Conservation (phyloP, 306 rosid genomes). For the Lathyrus sativus region DNA sequence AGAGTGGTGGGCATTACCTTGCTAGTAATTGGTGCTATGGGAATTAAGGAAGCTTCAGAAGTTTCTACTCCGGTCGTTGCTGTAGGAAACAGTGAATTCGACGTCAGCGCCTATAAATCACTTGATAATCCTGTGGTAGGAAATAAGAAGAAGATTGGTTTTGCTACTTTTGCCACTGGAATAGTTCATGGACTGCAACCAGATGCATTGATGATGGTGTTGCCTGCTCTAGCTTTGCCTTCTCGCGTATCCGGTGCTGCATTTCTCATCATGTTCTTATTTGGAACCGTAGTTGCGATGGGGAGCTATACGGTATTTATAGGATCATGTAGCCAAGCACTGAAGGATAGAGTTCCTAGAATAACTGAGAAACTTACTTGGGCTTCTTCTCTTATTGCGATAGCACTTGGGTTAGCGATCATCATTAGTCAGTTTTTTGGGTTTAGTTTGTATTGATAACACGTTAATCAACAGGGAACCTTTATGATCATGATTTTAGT, state of each 20-base stretch:
- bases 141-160: slow-evolving; percentile 77
- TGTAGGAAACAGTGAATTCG: slow-evolving; percentile 78
- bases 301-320: slow-evolving; percentile 92
- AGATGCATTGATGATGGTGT: slow-evolving; percentile 93
- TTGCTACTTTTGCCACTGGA: slow-evolving; percentile 99
- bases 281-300: slow-evolving; percentile 94
- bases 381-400: slow-evolving; percentile 93
- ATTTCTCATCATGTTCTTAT: slow-evolving; percentile 82
- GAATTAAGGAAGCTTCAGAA: slow-evolving; percentile 92
- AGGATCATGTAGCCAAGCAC: slow-evolving; percentile 87
- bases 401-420: slow-evolving; percentile 83
- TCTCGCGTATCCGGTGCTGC: slow-evolving; percentile 95
- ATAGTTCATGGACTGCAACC: slow-evolving; percentile 95
- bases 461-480: slow-evolving; percentile 31
- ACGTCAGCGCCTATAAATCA: slow-evolving; percentile 59
- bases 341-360: slow-evolving; percentile 88
- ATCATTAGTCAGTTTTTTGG: slow-evolving; percentile 88
- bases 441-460: slow-evolving; percentile 66
- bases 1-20: slow-evolving; percentile 86
- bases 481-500: slow-evolving; percentile 37
- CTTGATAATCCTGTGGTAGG: slow-evolving; percentile 58
- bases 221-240: slow-evolving; percentile 97
- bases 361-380: slow-evolving; percentile 96
- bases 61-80: slow-evolving; percentile 72
- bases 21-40: slow-evolving; percentile 83